phyloP scores from a whole-genome alignment of 352 stramenopile species.

The Phytophthora hibernalis region DNA sequence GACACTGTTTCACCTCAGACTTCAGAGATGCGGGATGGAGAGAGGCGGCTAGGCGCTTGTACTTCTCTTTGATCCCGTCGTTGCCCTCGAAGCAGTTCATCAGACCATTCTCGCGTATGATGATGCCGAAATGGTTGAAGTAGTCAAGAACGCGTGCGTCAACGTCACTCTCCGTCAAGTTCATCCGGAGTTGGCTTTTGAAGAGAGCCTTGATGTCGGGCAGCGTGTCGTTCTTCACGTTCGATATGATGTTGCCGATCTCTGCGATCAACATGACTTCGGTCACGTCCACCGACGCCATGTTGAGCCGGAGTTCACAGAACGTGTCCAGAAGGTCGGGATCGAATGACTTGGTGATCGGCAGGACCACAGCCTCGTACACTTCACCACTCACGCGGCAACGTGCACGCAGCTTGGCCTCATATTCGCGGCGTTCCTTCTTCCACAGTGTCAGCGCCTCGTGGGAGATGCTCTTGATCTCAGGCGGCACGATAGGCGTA shows the following conservation, averaged over 20 bases:
- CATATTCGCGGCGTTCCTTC: too few species aligned
- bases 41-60: not conserved
- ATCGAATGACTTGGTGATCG: not conserved
- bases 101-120: not conserved
- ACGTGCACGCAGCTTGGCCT: too few species aligned
- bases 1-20: not conserved
- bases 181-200: not conserved
- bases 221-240: not conserved
- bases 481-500: not conserved
- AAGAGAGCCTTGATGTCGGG: slow-evolving; percentile 1
- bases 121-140: not conserved
- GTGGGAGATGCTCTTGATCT: not conserved
- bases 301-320: not conserved
- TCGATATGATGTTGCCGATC: not conserved
- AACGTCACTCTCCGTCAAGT: not conserved
- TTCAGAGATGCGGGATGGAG: not conserved
- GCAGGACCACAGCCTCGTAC: not conserved
- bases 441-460: too few species aligned
- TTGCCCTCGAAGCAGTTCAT: not conserved
- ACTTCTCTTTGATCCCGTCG: not conserved
- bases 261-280: not conserved
- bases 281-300: not conserved
- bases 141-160: not conserved
- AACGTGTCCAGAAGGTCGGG: not conserved
- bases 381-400: not conserved